Evolutionary conservation across 2,329 filamentous ascomycete species (phyloP).

Genomic region (Chaetomium olivaceum): DNA sequence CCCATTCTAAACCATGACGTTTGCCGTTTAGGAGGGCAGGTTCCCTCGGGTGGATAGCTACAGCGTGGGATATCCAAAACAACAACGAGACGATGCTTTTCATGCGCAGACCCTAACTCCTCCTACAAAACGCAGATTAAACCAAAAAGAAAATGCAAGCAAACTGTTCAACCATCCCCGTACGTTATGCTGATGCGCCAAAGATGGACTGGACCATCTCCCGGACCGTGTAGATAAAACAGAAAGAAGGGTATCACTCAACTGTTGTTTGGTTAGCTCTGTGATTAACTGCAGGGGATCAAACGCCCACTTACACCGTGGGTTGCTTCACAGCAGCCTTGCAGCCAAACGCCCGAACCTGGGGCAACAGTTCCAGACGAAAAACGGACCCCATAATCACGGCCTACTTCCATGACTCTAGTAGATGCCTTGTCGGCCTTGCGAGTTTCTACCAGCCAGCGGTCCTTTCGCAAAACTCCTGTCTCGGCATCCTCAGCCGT

Average conservation of each 20-base stretch:
- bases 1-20: neutral
- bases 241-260: constrained; percentile 80
- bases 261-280: constrained; percentile 43
- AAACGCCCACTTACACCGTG: constrained; percentile 71
- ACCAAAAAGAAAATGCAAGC: neutral
- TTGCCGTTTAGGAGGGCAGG: too few relatives aligned
- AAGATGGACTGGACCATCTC: constrained; percentile 80
- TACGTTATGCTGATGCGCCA: constrained; percentile 37
- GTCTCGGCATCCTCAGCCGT: constrained; percentile 34
- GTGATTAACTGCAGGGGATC: constrained; percentile 17
- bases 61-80: neutral
- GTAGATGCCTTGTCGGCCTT: constrained; percentile 24
- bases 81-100: constrained; percentile 2
- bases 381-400: constrained; percentile 80
- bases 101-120: constrained; percentile 8
- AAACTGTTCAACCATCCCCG: neutral
- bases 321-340: constrained; percentile 89
- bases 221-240: constrained; percentile 74
- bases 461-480: constrained; percentile 21
- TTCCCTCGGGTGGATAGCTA: neutral
- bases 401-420: constrained; percentile 64
- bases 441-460: constrained; percentile 30
- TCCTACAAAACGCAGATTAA: constrained; percentile 16
- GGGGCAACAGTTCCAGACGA: constrained; percentile 65
- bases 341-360: constrained; percentile 82